Base-by-base conservation (phyloP, 2,329 filamentous ascomycete species). In the Aureobasidium namibiae region DNA sequence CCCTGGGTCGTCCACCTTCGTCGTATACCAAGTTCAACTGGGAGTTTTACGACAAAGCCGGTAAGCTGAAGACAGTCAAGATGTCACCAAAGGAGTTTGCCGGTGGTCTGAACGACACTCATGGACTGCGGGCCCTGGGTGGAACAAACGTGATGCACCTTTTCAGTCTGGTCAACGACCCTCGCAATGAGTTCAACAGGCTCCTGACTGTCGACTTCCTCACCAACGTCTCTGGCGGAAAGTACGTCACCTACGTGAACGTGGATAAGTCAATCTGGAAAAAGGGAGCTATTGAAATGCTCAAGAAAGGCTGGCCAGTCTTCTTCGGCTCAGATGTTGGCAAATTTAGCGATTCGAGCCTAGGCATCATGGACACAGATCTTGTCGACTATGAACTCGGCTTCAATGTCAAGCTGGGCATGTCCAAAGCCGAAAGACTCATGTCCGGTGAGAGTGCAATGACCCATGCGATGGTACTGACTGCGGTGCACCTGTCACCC, bases 381-480 rank as follows among this genome's bases (percentile, higher is more conserved):
- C 76, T 95, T 4, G 83, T 87, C 67, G 86, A 94, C 72, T 94
- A 92, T 72, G 82, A 88, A 66, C 81, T 95, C 1, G 90, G 89
- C n/a, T 90, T 95, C 73, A 89, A 91, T 66, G 80, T 90, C 62
- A 80, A 78, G 59, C 79, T 92, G 9, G 84, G 82, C 18, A 80
- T 95, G 81, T 83, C 77, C 67, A 95, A 95, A 74, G 87, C 87
- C 0, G 82, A 90, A 66, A 78, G 90, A 3, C 75, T 96, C 46
- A 77, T 82, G 66, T 86, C 86, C 0, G 85, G 88, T 11, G 90
- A 95, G 74, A 87, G 82, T 57, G 80, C 83, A 53, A 95, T 96
- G 90, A 95, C 90, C 1, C 91, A 95, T 67, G 91, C 91, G 4
- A 95, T 95, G 91, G 89, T 95, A 0, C 74, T 96, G 62, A 95